Base-by-base conservation (phyloP, 2,329 filamentous ascomycete species). In the Laburnicola sp. region DNA sequence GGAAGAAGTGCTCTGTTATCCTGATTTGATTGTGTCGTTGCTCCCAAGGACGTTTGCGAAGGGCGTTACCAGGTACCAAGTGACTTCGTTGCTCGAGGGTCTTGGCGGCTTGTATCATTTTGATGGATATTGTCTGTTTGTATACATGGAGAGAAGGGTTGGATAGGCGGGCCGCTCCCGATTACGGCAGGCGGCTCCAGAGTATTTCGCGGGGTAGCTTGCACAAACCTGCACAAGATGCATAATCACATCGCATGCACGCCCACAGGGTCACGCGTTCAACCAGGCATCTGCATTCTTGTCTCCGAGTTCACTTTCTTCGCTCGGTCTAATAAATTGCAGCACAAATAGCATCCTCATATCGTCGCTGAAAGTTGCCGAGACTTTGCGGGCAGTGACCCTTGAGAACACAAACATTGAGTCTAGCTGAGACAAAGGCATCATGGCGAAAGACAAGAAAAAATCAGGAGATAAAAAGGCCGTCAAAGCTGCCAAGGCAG, bases 1-100 rank as follows among this genome's bases (percentile, higher is more conserved):
- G 82, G 73, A 96, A 96, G 77, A 91, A 88, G 64, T 93, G 81
- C 70, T 96, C 91, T 2, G 88, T 88, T 54, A 95, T 82, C 53
- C 82, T 79, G 39, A 95, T n/a, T n/a, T n/a, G 52, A 31, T 25
- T 22, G 26, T 10, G 10, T 32, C 9, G 31, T 11, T 6, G n/a
- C n/a, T n/a, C n/a, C 45, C 35, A 2, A 30, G 10, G 10, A 30
- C 6, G 28, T 30, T 10, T 6, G 28, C 6, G 10, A 26, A 26
- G 6, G 22, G 37, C 2, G 7, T 16, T 66, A 78, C 76, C 77
- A 57, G 76, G 71, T 4, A 78, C 71, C 21, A 76, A 59, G 54
- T 78, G 73, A 43, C 74, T 74, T 47, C 69, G 70, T 54, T 78
- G 74, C 53, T 75, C 75, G 34, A 79, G 65, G 45, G 78, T 76